A percentile compares a stretch with the other conserved stretches of the same genome.
These are phyloP conservation scores for Mrakia blollopis DNA, from an alignment of 768 basidiomycete genomes.

Conservation along the genomic window DNA sequence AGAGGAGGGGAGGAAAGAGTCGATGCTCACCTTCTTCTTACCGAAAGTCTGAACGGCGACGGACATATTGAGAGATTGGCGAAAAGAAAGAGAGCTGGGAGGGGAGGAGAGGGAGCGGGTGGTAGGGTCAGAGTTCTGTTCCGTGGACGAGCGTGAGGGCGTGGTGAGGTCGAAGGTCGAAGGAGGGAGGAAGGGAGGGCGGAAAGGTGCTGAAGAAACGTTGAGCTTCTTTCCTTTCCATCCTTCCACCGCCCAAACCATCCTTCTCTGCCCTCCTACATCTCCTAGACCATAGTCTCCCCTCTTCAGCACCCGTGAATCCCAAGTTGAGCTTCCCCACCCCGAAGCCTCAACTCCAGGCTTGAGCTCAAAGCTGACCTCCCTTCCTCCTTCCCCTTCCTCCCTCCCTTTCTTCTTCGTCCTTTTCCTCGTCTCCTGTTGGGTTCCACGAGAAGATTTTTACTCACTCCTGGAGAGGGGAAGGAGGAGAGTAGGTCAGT, in stretches of 20 bases:
- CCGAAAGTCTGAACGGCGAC: conserved; percentile 94
- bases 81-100: conserved; percentile 1
- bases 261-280: not conserved
- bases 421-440: not conserved
- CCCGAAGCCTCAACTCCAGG: not conserved
- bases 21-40: conserved; percentile 86
- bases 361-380: not conserved
- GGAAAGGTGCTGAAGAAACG: not conserved
- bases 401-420: not conserved
- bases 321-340: not conserved
- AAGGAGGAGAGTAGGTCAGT: not conserved
- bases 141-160: not conserved
- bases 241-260: not conserved
- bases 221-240: not conserved
- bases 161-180: not conserved
- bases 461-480: conserved; percentile 3
- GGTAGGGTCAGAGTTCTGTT: not conserved
- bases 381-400: not conserved
- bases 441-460: not conserved
- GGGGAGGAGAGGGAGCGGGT: not conserved
- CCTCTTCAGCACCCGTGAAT: not conserved
- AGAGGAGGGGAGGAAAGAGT: not conserved
- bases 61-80: conserved; percentile 41
- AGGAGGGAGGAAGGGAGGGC: not conserved
- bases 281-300: not conserved